A percentile compares a stretch with the other conserved stretches of the same genome.
phyloP scores from a whole-genome alignment of 495 filamentous ascomycete genomes.

The Penicillium flavigenum region DNA sequence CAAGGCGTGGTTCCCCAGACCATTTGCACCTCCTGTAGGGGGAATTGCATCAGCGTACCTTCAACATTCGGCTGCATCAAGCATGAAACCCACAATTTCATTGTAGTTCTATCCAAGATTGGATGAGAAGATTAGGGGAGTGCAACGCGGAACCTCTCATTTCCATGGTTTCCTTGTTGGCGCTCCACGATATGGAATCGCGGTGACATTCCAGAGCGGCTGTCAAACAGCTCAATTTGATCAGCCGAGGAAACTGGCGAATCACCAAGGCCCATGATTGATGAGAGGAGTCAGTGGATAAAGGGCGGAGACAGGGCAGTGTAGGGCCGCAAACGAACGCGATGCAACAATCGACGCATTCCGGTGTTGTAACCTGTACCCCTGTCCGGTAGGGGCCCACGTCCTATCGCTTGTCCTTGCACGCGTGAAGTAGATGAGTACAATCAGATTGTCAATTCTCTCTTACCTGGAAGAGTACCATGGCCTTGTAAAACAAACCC shows the following conservation, averaged over 20 bases:
- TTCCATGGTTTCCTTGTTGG: conserved; percentile 21
- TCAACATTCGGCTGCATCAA: conserved; percentile 13
- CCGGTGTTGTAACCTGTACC: conserved; percentile 21
- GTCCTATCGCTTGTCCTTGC: neutral
- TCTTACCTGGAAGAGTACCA: neutral
- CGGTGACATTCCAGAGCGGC: conserved; percentile 23
- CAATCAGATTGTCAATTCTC: neutral
- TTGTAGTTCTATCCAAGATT: conserved; percentile 1
- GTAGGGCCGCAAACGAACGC: conserved; percentile 21
- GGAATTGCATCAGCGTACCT: conserved; percentile 1
- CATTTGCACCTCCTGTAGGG: conserved; percentile 12
- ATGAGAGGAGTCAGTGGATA: neutral
- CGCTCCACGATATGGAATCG: conserved; percentile 16
- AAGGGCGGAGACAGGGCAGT: conserved; percentile 1
- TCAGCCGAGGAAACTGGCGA: conserved; percentile 8
- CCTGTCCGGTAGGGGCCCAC: conserved; percentile 21
- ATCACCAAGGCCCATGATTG: neutral
- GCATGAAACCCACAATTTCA: neutral
- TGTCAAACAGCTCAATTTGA: conserved; percentile 18
- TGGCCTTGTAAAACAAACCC: too few relatives aligned
- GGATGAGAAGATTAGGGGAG: neutral
- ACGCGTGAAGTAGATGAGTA: neutral
- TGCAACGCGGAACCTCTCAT: conserved; percentile 18
- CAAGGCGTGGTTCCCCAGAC: conserved; percentile 24
- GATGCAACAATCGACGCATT: conserved; percentile 24